A percentile compares a stretch with the other conserved stretches of the same genome.
Conservation (phyloP, 2,329 filamentous ascomycete genomes). For the Pestalotiopsis sp. region DNA sequence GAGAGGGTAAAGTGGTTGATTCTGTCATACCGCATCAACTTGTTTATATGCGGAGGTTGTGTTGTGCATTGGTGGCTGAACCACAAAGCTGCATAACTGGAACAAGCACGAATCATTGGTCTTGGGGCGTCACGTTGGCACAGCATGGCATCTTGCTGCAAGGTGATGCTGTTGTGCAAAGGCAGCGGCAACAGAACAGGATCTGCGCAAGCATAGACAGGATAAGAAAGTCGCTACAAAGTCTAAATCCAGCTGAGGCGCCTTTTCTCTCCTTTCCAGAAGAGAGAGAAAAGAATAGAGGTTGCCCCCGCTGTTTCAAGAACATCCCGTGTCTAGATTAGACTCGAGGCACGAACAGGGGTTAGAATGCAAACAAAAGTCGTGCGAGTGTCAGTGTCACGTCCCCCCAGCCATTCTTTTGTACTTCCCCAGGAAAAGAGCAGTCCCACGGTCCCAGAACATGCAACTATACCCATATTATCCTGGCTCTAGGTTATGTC, state of each 20-base stretch:
- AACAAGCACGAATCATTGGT: not conserved
- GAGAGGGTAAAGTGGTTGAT: not conserved
- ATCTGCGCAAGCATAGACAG: not conserved
- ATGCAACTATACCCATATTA: not conserved
- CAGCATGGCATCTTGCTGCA: not conserved
- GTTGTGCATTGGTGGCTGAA: not conserved
- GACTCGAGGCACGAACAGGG: not conserved
- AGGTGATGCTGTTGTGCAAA: not conserved
- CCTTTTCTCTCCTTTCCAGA: not conserved
- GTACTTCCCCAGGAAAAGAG: not conserved
- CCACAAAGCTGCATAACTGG: not conserved
- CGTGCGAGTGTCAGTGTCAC: not conserved
- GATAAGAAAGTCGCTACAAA: not conserved
- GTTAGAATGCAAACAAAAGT: not conserved
- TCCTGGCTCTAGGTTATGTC: conserved; percentile 7
- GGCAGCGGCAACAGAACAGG: not conserved
- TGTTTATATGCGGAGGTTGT: not conserved
- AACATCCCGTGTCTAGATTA: not conserved
- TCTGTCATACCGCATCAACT: too few relatives aligned
- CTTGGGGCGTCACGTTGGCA: not conserved
- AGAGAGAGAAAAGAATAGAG: not conserved
- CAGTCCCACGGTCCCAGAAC: not conserved
- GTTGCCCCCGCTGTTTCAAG: not conserved
- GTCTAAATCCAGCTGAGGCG: not conserved
- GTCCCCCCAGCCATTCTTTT: not conserved